phyloP scores from a whole-genome alignment of 257 asterid genomes.

The Mentha longifolia region DNA sequence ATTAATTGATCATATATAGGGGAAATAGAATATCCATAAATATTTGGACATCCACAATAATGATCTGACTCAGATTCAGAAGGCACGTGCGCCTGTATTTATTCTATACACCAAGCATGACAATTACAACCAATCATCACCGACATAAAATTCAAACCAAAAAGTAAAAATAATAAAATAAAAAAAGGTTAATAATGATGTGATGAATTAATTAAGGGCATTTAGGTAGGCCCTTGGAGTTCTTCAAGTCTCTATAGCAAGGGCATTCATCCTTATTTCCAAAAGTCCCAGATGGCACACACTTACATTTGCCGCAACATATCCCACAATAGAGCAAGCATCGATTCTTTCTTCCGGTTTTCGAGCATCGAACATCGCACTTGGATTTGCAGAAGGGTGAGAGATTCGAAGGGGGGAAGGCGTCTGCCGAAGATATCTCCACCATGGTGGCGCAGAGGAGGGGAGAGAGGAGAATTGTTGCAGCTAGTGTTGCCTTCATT shows the following conservation, averaged over 20 bases:
- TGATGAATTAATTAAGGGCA: slow-evolving; percentile 46
- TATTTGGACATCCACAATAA: too few species aligned
- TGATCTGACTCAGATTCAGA: too few species aligned
- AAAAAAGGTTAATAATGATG: background rate
- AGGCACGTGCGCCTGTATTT: too few species aligned
- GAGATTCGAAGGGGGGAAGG: background rate
- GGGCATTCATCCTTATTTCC: slow-evolving; percentile 51
- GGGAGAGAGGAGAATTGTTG: slow-evolving; percentile 3
- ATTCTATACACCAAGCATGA: too few species aligned
- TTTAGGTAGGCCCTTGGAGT: slow-evolving; percentile 50
- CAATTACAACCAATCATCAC: too few species aligned
- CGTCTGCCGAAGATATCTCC: background rate
- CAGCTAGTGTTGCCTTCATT: slow-evolving; percentile 17
- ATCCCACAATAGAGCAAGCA: slow-evolving; percentile 52
- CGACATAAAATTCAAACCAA: too few species aligned
- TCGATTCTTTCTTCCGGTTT: slow-evolving; percentile 40
- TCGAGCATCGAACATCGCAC: slow-evolving; percentile 44
- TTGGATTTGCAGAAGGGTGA: slow-evolving; percentile 36
- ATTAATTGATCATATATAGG: too few species aligned
- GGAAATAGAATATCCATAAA: too few species aligned
- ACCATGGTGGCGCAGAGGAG: slow-evolving; percentile 6
- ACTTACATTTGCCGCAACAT: slow-evolving; percentile 48
- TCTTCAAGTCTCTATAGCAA: slow-evolving; percentile 53
- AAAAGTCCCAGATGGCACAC: slow-evolving; percentile 53
- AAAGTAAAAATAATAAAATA: too few species aligned